phyloP scores from a whole-genome alignment of 2,329 filamentous ascomycete genomes.

The Myriosclerotinia scirpicola region DNA sequence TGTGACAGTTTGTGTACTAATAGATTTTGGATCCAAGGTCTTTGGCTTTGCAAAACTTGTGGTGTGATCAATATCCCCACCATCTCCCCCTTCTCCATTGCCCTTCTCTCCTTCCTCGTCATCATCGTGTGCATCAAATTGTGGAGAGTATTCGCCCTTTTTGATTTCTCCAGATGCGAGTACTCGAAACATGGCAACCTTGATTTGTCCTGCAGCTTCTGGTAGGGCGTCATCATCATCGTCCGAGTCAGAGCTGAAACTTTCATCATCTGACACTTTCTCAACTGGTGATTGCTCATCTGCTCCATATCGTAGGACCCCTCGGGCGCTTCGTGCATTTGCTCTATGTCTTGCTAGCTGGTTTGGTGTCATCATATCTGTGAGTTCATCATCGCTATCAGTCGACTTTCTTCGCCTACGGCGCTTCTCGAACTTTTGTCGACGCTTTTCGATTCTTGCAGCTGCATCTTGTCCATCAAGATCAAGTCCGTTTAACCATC shows the following conservation, averaged over 20 bases:
- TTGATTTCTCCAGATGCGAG: slow-evolving; percentile 96
- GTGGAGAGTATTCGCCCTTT: slow-evolving; percentile 94
- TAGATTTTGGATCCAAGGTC: slow-evolving; percentile 91
- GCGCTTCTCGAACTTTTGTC: slow-evolving; percentile 72
- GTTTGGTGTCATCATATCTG: slow-evolving; percentile 40
- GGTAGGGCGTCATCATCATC: slow-evolving; percentile 84
- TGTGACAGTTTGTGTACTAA: slow-evolving; percentile 98
- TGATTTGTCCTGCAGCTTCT: slow-evolving; percentile 95
- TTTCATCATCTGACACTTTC: slow-evolving; percentile 60
- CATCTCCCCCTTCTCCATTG: slow-evolving; percentile 54
- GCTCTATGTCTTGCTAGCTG: slow-evolving; percentile 18
- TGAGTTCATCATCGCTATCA: slow-evolving; percentile 50
- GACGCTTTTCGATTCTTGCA: slow-evolving; percentile 84
- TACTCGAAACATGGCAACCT: slow-evolving; percentile 93
- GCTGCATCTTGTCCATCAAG: slow-evolving; percentile 90
- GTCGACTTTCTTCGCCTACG: slow-evolving; percentile 62
- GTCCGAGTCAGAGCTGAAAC: slow-evolving; percentile 69
- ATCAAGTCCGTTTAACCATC: slow-evolving; percentile 95
- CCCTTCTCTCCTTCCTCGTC: slow-evolving; percentile 58
- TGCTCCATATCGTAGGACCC: slow-evolving; percentile 77
- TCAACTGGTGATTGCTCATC: slow-evolving; percentile 75
- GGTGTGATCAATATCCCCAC: slow-evolving; percentile 90
- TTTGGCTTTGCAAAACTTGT: slow-evolving; percentile 98
- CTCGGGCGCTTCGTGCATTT: slow-evolving; percentile 41
- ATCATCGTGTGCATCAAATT: slow-evolving; percentile 95